phyloP scores from a whole-genome alignment of 768 basidiomycete genomes.

The Lactifluus pinguis region DNA sequence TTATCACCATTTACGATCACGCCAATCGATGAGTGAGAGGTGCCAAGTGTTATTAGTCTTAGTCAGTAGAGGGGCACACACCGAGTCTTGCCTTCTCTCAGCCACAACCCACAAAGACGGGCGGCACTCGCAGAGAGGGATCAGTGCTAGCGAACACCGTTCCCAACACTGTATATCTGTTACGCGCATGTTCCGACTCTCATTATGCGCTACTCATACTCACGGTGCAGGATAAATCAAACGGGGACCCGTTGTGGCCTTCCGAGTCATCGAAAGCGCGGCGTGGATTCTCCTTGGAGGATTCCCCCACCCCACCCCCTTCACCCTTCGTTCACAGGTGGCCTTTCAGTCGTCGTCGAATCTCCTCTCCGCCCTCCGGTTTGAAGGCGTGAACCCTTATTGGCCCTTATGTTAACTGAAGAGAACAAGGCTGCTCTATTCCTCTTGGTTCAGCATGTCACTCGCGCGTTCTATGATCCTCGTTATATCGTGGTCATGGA shows the following conservation, averaged over 20 bases:
- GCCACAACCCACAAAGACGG: constrained; percentile 5
- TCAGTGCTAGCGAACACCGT: not conserved
- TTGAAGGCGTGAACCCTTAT: constrained; percentile 7
- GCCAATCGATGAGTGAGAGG: no score
- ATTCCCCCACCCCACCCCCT: not conserved
- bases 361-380: not conserved
- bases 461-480: constrained; percentile 90
- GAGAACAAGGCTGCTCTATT: constrained; percentile 78
- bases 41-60: not conserved
- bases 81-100: not conserved
- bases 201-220: constrained; percentile 10
- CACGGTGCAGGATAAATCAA: constrained; percentile 6
- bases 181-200: constrained; percentile 11
- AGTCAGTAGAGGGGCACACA: not conserved
- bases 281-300: not conserved
- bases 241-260: not conserved
- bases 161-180: constrained; percentile 10
- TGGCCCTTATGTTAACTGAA: constrained; percentile 36
- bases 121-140: not conserved
- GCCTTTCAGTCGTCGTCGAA: not conserved
- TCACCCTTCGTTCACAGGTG: not conserved
- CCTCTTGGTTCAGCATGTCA: constrained; percentile 87
- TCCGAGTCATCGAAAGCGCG: not conserved
- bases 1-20: not conserved
- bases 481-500: constrained; percentile 89